Conservation (phyloP, 352 stramenopile species). For the Globisporangium ultimum region DNA sequence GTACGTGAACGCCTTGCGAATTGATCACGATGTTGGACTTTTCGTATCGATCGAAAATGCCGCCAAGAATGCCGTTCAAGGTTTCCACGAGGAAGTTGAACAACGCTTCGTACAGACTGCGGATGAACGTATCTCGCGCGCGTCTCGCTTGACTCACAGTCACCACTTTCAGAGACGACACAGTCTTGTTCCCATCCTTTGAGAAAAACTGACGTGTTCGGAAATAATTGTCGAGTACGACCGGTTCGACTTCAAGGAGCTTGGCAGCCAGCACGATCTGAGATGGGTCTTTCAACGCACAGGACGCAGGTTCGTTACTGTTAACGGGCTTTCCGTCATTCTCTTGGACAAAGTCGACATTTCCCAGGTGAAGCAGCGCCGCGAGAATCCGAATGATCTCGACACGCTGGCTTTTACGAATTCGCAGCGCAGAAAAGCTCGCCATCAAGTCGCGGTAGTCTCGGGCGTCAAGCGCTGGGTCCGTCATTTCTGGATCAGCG, state of each 20-base stretch:
- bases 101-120: conserved; percentile 73
- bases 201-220: conserved; percentile 78
- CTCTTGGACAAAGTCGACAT: conserved; percentile 74
- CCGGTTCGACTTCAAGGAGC: conserved; percentile 71
- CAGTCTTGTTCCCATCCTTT: conserved; percentile 67
- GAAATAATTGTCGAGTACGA: conserved; percentile 86
- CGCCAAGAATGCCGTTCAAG: conserved; percentile 74
- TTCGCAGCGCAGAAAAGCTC: conserved; percentile 72
- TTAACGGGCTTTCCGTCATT: conserved; percentile 23
- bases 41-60: conserved; percentile 81
- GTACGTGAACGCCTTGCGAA: conserved; percentile 76
- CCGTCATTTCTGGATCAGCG: conserved; percentile 30
- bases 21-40: conserved; percentile 83
- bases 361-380: conserved; percentile 71
- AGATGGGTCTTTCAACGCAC: conserved; percentile 57
- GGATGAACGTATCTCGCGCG: conserved; percentile 75
- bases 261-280: conserved; percentile 67
- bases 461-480: conserved; percentile 55
- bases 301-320: conserved; percentile 42
- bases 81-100: conserved; percentile 80
- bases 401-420: conserved; percentile 75
- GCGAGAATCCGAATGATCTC: conserved; percentile 79
- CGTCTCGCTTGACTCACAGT: conserved; percentile 69
- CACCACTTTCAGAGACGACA: conserved; percentile 81
- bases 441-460: conserved; percentile 81